A percentile compares a stretch with the other conserved stretches of the same genome.
Evolutionary conservation across 2,329 filamentous ascomycete genomes (phyloP).

Genomic region (Endothia cerciana): DNA sequence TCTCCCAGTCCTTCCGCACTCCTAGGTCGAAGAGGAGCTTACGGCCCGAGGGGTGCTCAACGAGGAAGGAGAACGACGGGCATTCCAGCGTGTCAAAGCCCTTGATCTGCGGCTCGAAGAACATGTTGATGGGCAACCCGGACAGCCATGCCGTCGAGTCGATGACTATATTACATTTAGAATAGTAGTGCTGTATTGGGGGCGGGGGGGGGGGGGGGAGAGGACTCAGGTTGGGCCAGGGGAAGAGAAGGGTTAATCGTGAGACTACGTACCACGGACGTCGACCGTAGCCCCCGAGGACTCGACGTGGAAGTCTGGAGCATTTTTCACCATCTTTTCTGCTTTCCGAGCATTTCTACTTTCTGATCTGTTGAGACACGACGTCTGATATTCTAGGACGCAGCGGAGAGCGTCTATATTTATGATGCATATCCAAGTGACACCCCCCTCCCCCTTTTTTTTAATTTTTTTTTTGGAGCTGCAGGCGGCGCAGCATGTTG

Average conservation of each 20-base stretch:
- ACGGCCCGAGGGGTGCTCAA: slow-evolving; percentile 45
- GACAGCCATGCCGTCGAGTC: slow-evolving; percentile 21
- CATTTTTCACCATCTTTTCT: slow-evolving; percentile 17
- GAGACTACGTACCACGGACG: slow-evolving; percentile 19
- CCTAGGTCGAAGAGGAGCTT: slow-evolving; percentile 43
- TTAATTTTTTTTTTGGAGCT: too few species aligned
- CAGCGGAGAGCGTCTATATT: too few species aligned
- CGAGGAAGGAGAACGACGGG: slow-evolving; percentile 51
- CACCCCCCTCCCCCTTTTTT: too few species aligned
- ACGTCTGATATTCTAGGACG: too few species aligned
- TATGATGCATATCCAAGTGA: too few species aligned
- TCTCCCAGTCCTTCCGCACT: slow-evolving; percentile 47
- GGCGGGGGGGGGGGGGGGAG: too few species aligned
- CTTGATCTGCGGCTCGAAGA: slow-evolving; percentile 35
- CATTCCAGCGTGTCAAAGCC: slow-evolving; percentile 41
- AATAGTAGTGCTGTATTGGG: too few species aligned
- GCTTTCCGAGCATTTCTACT: too few species aligned
- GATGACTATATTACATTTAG: slow-evolving; percentile 14
- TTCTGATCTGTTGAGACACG: not conserved
- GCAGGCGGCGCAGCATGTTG: too few species aligned
- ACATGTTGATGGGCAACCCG: not conserved
- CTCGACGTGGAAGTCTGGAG: slow-evolving; percentile 21
- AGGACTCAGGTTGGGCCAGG: not conserved
- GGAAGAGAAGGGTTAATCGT: not conserved
- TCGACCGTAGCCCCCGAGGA: slow-evolving; percentile 19